Conservation (phyloP, 441 rosid species). For the Metrosideros polymorpha region DNA sequence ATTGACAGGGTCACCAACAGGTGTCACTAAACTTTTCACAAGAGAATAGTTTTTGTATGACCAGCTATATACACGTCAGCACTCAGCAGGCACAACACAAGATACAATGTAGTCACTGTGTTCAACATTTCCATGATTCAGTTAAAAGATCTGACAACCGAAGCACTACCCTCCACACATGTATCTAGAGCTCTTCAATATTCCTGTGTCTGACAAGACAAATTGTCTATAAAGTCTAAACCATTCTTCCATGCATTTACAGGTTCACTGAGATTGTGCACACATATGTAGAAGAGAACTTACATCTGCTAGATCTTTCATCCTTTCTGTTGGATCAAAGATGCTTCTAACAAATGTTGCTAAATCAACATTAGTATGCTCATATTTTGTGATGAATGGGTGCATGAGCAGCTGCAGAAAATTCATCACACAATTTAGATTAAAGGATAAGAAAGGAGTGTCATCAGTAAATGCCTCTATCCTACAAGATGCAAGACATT, state of each 20-base stretch:
- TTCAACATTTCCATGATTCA: background rate
- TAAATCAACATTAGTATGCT: constrained; percentile 45
- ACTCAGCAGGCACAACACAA: background rate
- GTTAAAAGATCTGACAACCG: background rate
- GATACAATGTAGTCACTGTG: background rate
- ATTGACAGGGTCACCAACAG: background rate
- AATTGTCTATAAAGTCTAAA: background rate
- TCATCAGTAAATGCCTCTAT: background rate
- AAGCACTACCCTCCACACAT: background rate
- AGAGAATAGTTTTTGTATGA: background rate
- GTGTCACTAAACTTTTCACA: background rate
- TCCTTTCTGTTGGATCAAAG: constrained; percentile 75
- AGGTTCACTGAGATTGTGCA: background rate
- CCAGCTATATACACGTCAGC: background rate
- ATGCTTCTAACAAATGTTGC: constrained; percentile 68
- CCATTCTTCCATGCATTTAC: background rate
- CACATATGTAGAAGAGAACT: constrained; percentile 12
- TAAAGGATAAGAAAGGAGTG: background rate
- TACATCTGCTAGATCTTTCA: constrained; percentile 96
- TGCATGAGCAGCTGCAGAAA: constrained; percentile 73
- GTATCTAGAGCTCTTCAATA: background rate
- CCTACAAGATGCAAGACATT: background rate
- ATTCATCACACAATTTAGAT: background rate
- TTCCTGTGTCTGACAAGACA: background rate
- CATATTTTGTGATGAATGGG: constrained; percentile 71